phyloP scores from a whole-genome alignment of 2,329 filamentous ascomycete genomes.

The Talaromyces pinophilus region DNA sequence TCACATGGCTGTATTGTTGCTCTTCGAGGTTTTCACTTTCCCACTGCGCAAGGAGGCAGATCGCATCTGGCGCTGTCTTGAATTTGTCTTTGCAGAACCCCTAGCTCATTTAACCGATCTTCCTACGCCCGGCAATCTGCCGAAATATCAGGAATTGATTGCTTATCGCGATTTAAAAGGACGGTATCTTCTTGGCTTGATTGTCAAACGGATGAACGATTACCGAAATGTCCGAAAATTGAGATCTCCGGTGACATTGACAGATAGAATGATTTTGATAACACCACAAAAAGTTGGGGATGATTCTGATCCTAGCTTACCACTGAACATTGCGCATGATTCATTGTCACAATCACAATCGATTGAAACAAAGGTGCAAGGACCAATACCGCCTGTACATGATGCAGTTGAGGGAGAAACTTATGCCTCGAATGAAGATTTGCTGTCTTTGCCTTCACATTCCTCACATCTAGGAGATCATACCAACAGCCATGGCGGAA shows the following conservation, averaged over 20 bases:
- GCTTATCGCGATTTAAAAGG: background rate
- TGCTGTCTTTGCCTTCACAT: background rate
- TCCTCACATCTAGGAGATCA: background rate
- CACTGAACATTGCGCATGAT: constrained; percentile 1
- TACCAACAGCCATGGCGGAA: background rate
- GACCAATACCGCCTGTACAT: background rate
- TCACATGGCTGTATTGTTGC: constrained; percentile 67
- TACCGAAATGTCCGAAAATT: background rate
- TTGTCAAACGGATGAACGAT: background rate
- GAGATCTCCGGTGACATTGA: constrained; percentile 3
- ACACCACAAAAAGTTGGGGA: constrained; percentile 9
- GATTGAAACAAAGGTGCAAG: background rate
- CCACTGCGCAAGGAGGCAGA: constrained; percentile 60
- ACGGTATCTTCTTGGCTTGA: background rate
- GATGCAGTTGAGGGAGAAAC: background rate
- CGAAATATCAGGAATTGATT: constrained; percentile 4
- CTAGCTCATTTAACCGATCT: constrained; percentile 1
- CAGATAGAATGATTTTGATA: constrained; percentile 9
- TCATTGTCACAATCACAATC: background rate
- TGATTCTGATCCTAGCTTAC: constrained; percentile 9
- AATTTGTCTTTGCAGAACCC: constrained; percentile 64
- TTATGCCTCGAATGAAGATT: background rate
- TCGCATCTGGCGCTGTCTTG: constrained; percentile 69
- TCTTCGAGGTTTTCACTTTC: constrained; percentile 65
- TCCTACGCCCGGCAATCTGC: background rate